phyloP scores from a whole-genome alignment of 805 yeast species.

The Pichia rugopelliculosa region DNA sequence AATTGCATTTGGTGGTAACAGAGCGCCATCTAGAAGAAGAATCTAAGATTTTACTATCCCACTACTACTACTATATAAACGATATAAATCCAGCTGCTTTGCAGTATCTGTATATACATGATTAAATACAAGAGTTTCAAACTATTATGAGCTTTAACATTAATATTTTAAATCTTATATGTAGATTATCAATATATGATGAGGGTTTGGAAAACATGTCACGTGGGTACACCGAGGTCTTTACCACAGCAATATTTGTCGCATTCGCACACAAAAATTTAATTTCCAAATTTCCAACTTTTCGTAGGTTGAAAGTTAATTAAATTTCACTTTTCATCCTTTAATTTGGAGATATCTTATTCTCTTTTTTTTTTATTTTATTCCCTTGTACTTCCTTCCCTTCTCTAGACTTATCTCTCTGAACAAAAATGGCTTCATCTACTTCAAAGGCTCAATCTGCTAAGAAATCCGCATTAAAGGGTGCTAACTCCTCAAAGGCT shows the following conservation, averaged over 20 bases:
- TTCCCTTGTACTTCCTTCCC: neutral
- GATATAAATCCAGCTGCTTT: neutral
- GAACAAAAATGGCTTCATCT: constrained; percentile 21
- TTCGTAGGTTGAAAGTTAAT: too few relatives aligned
- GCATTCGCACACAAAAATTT: constrained; percentile 1
- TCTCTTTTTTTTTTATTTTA: too few relatives aligned
- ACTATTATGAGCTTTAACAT: too few relatives aligned
- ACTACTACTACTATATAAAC: neutral
- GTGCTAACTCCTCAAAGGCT: constrained; percentile 86
- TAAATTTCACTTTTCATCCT: too few relatives aligned
- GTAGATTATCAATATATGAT: too few relatives aligned
- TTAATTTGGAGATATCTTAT: too few relatives aligned
- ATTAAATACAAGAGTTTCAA: too few relatives aligned
- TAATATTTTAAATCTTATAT: too few relatives aligned
- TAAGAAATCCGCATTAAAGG: constrained; percentile 98
- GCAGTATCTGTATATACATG: neutral
- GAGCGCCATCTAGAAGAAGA: constrained; percentile 78
- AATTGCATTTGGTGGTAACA: constrained; percentile 87
- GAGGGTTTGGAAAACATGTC: neutral
- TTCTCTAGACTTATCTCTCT: constrained; percentile 1
- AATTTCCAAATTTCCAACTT: neutral
- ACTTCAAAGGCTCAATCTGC: constrained; percentile 89
- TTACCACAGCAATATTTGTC: constrained; percentile 11
- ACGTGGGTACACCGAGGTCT: constrained; percentile 12
- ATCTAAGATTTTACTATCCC: too few relatives aligned